A percentile compares a stretch with the other conserved stretches of the same genome.
These are phyloP conservation scores for Erythrobasidium yunnanense DNA, from an alignment of 768 basidiomycete genomes.

Conservation along the genomic window DNA sequence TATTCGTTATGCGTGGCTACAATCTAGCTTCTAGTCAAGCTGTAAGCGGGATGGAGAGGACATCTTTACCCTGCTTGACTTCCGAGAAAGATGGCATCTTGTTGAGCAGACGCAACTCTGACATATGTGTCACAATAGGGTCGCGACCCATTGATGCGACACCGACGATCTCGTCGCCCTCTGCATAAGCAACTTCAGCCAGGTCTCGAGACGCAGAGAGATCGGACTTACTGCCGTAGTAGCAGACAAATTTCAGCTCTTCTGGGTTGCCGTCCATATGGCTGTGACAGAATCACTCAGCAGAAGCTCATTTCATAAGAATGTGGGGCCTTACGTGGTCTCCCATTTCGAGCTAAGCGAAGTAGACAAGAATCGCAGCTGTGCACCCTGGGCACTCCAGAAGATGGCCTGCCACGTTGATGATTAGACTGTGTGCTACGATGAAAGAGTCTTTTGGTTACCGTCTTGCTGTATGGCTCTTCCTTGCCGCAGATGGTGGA, in stretches of 20 bases:
- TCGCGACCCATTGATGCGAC: conserved; percentile 28
- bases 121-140: conserved; percentile 57
- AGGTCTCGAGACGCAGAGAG: too few relatives aligned
- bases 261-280: conserved; percentile 62
- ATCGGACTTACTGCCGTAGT: too few relatives aligned
- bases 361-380: conserved; percentile 59
- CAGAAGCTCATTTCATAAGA: too few relatives aligned
- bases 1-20: neutral
- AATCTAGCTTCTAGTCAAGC: neutral
- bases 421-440: neutral
- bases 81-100: conserved; percentile 70
- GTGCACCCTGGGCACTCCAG: conserved; percentile 84
- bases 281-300: conserved; percentile 61
- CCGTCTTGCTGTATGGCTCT: conserved; percentile 57
- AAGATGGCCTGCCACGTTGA: conserved; percentile 52
- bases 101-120: conserved; percentile 64
- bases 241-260: conserved; percentile 77
- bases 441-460: neutral
- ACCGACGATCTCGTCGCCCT: conserved; percentile 33
- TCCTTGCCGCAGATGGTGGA: conserved; percentile 19
- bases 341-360: neutral
- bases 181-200: too few relatives aligned
- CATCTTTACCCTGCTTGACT: conserved; percentile 53
- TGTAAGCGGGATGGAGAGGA: conserved; percentile 24
- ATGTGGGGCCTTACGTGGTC: too few relatives aligned